A percentile compares a stretch with the other conserved stretches of the same genome.
These are phyloP conservation scores for Marasmius fiardii DNA, from an alignment of 1,284 basidiomycete species.

Conservation along the genomic window DNA sequence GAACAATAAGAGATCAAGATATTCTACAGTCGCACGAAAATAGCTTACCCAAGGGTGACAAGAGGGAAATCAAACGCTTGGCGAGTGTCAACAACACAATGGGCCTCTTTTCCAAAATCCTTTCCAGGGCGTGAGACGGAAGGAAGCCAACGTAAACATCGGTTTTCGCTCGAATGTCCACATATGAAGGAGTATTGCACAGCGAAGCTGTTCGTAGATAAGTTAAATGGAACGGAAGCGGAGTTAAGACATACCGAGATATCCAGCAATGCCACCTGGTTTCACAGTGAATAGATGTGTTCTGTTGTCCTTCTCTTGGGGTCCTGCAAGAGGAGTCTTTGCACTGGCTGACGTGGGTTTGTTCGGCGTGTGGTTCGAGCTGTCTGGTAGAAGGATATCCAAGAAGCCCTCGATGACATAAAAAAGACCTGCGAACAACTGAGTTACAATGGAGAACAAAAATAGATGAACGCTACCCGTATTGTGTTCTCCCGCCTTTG, in stretches of 20 bases:
- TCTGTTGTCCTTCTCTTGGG: conserved; percentile 18
- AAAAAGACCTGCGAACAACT: conserved; percentile 40
- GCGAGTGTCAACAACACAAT: conserved; percentile 96
- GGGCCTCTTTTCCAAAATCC: conserved; percentile 89
- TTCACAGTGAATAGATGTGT: conserved; percentile 86
- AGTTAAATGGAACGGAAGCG: neutral
- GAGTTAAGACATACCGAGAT: conserved; percentile 58
- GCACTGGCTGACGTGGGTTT: conserved; percentile 17
- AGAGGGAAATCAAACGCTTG: conserved; percentile 89
- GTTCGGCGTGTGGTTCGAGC: conserved; percentile 19
- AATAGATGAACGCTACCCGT: conserved; percentile 49
- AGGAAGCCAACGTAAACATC: conserved; percentile 97
- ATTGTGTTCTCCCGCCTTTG: conserved; percentile 87
- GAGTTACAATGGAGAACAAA: too few species aligned
- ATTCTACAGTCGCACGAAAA: conserved; percentile 1
- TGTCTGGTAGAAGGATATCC: conserved; percentile 77
- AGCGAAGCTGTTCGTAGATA: conserved; percentile 64
- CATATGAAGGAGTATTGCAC: conserved; percentile 90
- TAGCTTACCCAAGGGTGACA: conserved; percentile 82
- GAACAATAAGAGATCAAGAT: conserved; percentile 4
- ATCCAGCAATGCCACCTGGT: conserved; percentile 97
- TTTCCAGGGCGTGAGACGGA: conserved; percentile 84
- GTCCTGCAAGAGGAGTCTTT: conserved; percentile 13
- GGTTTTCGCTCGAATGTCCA: conserved; percentile 95
- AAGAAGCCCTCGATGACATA: conserved; percentile 98